Evolutionary conservation across 768 basidiomycete species (phyloP), one percentile per base, ranked within the genome.

Genomic region (Collybia sordida): DNA sequence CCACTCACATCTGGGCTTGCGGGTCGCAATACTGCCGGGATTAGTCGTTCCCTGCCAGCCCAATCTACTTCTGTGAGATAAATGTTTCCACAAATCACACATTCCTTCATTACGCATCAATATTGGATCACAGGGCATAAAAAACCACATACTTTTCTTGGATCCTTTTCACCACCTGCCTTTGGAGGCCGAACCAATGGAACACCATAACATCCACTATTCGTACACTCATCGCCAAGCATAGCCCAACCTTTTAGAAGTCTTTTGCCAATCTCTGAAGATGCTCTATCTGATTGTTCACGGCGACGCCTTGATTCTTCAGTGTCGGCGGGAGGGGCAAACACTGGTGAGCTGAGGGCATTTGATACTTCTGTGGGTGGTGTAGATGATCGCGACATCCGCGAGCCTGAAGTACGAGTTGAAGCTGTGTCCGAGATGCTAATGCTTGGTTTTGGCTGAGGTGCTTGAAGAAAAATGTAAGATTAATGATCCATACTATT

Each of bases 171-270:
- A 15, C 75, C 75, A 4, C 80, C 79, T 14, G 72, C 56, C 63
- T 80, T 88, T 17, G 90, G 88, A 34, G 86, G 86, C 43, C 90
- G 74, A 51, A 93, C 86, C 12, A 94, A 80, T n/a, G 92, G 93
- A 5, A 93, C 73, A 11, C 90, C 90, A 65, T 82, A 86, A 61
- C 93, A 94, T 19, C 68, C 63, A 3, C 62, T 56, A 57, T 81
- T 86, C 0, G 82, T 81, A 60, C 93, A 94, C 68, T 92, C 90
- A 31, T 93, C 90, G 19, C 78, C 89, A n/a, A 94, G 74, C 88
- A 94, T 90, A 0, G 92, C 83, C 89, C 90, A 94, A 35, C 88
- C 92, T 57, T 82, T 83, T 40, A 94, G 68, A 51, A 94, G 72
- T 21, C 83, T 79, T 54, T 80, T 85, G 38, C 88, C 93, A 24